These are phyloP conservation scores for Cladophialophora chaetospira DNA, from an alignment of 2,329 filamentous ascomycete species.

Conservation along the genomic window DNA sequence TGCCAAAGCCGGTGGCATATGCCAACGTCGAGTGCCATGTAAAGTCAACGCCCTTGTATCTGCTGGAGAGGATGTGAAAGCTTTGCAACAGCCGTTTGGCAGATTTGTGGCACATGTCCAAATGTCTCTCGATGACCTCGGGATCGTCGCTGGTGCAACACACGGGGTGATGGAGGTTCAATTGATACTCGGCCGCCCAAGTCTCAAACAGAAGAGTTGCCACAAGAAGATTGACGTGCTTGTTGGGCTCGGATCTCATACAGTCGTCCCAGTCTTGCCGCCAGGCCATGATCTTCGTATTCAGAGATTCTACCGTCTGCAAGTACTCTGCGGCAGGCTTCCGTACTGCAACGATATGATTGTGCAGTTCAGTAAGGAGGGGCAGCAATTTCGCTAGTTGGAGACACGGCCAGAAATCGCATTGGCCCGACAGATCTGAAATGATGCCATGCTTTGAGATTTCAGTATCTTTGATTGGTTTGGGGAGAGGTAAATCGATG, in stretches of 20 bases:
- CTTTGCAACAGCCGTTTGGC: constrained; percentile 36
- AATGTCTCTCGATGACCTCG: constrained; percentile 37
- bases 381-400: constrained; percentile 66
- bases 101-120: constrained; percentile 37
- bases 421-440: constrained; percentile 57
- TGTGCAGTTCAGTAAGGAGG: constrained; percentile 72
- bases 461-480: constrained; percentile 69
- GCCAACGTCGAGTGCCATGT: constrained; percentile 33
- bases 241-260: constrained; percentile 42
- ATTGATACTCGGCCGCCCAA: constrained; percentile 51
- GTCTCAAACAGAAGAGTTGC: constrained; percentile 53
- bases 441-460: constrained; percentile 67
- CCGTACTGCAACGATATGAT: constrained; percentile 72
- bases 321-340: constrained; percentile 66
- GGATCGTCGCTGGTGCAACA: constrained; percentile 43
- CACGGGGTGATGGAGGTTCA: constrained; percentile 57
- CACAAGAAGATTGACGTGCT: constrained; percentile 48
- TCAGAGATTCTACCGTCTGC: constrained; percentile 63
- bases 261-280: constrained; percentile 64
- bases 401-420: constrained; percentile 68
- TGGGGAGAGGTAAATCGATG: constrained; percentile 76
- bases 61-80: constrained; percentile 32
- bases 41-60: constrained; percentile 35
- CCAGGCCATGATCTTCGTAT: constrained; percentile 65
- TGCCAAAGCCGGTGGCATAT: constrained; percentile 32